Evolutionary conservation across 352 stramenopile species (phyloP).

Genomic region (Chloridella minuta): DNA sequence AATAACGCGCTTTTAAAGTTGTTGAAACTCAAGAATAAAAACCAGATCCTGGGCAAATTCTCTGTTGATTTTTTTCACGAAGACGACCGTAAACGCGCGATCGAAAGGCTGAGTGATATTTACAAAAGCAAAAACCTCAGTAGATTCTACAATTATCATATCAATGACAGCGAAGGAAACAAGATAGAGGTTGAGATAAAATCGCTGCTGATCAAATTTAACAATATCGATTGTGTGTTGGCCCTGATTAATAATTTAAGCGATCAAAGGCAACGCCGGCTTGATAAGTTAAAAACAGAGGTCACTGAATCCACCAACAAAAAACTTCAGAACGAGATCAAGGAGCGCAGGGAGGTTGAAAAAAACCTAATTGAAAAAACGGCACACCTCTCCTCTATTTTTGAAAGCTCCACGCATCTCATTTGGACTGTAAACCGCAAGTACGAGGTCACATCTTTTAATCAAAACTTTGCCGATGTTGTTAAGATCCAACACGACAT

Average conservation of each 20-base stretch:
- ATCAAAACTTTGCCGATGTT: background rate
- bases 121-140: background rate
- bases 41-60: background rate
- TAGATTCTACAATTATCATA: background rate
- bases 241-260: background rate
- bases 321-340: background rate
- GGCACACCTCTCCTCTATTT: background rate
- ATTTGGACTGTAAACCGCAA: background rate
- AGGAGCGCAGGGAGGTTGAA: background rate
- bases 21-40: conserved; percentile 1
- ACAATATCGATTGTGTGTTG: background rate
- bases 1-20: background rate
- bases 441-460: background rate
- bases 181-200: background rate
- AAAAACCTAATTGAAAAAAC: background rate
- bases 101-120: background rate
- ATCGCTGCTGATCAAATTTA: background rate
- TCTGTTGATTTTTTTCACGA: background rate
- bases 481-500: background rate
- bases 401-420: background rate
- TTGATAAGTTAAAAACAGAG: background rate
- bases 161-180: background rate
- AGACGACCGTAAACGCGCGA: background rate
- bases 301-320: background rate
- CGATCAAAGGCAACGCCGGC: background rate